Percentiles rank a stretch among this genome's conserved stretches.
These are phyloP conservation scores for Ostreobium quekettii DNA, from an alignment of 139 green algal species.

Conservation along the genomic window DNA sequence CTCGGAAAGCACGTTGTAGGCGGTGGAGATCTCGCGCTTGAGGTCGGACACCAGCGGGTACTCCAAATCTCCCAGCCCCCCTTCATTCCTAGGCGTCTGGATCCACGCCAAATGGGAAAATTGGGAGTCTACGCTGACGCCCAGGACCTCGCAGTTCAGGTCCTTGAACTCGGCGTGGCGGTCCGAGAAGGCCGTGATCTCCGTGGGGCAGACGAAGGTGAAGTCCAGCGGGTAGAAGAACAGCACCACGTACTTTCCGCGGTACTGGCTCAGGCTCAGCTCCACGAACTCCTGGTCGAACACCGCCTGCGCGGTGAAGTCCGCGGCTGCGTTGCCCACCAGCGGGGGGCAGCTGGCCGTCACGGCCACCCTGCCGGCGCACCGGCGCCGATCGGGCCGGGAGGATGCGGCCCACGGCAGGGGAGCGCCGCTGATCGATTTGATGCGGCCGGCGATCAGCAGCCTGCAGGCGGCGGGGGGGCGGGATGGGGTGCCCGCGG, in stretches of 20 bases:
- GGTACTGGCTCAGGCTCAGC: slow-evolving; percentile 80
- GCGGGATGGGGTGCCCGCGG: too few relatives aligned
- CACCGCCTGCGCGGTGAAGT: slow-evolving; percentile 86
- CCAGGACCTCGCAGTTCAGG: slow-evolving; percentile 84
- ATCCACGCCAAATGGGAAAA: slow-evolving; percentile 98
- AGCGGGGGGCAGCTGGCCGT: slow-evolving; percentile 28
- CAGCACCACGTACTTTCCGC: slow-evolving; percentile 95
- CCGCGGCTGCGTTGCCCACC: slow-evolving; percentile 73
- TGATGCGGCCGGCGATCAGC: too few relatives aligned
- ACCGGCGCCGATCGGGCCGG: too few relatives aligned
- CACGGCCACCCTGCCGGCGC: not conserved
- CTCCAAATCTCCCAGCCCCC: slow-evolving; percentile 86
- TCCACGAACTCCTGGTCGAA: slow-evolving; percentile 94
- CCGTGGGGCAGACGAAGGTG: slow-evolving; percentile 91
- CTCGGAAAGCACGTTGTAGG: slow-evolving; percentile 82
- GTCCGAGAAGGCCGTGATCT: slow-evolving; percentile 98
- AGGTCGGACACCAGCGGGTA: slow-evolving; percentile 97
- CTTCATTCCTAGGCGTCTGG: slow-evolving; percentile 86
- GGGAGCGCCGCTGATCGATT: too few relatives aligned
- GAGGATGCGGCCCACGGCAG: too few relatives aligned
- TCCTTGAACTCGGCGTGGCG: slow-evolving; percentile 80
- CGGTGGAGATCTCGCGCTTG: slow-evolving; percentile 78
- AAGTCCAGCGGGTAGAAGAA: slow-evolving; percentile 99
- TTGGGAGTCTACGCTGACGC: slow-evolving; percentile 85
- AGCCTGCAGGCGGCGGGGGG: too few relatives aligned